Percentiles rank a stretch among this genome's conserved stretches.
Conservation (phyloP, 2,329 filamentous ascomycete species). For the Zasmidium cellare region DNA sequence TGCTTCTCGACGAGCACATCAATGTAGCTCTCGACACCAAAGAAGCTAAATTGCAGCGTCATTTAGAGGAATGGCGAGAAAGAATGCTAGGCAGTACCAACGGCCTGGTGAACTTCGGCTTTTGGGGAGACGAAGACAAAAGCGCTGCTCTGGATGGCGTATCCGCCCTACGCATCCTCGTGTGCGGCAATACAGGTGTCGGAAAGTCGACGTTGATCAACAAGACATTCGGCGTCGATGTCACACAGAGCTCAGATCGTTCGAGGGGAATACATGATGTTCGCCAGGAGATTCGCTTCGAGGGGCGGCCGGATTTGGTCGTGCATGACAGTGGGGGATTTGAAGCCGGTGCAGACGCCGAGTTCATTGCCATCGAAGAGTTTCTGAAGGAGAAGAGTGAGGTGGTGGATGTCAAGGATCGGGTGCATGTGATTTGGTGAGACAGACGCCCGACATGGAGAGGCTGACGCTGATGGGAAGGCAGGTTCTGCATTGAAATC, state of each 20-base stretch:
- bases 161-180: conserved; percentile 34
- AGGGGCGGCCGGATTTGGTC: conserved; percentile 36
- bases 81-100: conserved; percentile 22
- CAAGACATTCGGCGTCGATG: conserved; percentile 32
- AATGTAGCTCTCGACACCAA: conserved; percentile 26
- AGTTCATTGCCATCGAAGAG: conserved; percentile 29
- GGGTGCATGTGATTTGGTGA: conserved; percentile 35
- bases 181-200: conserved; percentile 26
- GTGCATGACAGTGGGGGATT: conserved; percentile 39
- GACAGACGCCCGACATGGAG: neutral
- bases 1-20: conserved; percentile 33
- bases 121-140: conserved; percentile 29
- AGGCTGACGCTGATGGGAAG: neutral
- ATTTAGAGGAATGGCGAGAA: conserved; percentile 28
- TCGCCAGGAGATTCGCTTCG: conserved; percentile 32
- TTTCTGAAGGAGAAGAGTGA: conserved; percentile 35
- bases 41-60: conserved; percentile 29
- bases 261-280: conserved; percentile 35
- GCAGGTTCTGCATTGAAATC: conserved; percentile 37
- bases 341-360: conserved; percentile 35
- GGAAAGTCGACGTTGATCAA: conserved; percentile 18
- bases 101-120: conserved; percentile 22
- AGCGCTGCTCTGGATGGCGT: conserved; percentile 13
- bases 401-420: conserved; percentile 31
- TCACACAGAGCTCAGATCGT: conserved; percentile 29